These are phyloP conservation scores for Yamadazyma kanchanaburiensis DNA, from an alignment of 1,139 yeast genomes.

Conservation along the genomic window DNA sequence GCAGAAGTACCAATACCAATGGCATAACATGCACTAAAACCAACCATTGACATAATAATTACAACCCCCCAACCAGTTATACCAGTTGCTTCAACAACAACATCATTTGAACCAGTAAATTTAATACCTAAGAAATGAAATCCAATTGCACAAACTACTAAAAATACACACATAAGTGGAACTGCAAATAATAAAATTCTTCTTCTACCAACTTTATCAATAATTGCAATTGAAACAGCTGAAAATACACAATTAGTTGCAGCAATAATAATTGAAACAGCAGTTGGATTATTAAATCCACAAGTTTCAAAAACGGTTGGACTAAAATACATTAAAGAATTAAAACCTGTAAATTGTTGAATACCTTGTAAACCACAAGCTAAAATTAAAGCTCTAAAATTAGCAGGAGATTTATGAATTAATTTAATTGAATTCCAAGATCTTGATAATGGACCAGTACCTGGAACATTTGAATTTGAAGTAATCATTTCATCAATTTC, in stretches of 20 bases:
- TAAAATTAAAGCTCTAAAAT: slow-evolving; percentile 80
- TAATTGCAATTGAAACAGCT: slow-evolving; percentile 72
- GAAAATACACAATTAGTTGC: slow-evolving; percentile 92
- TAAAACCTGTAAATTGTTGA: slow-evolving; percentile 94
- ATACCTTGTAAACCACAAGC: slow-evolving; percentile 94
- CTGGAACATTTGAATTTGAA: slow-evolving; percentile 63
- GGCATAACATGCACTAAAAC: slow-evolving; percentile 86
- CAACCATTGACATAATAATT: slow-evolving; percentile 79
- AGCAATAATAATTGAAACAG: slow-evolving; percentile 89
- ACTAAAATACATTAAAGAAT: slow-evolving; percentile 90
- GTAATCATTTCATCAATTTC: slow-evolving; percentile 57
- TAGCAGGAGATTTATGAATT: slow-evolving; percentile 73
- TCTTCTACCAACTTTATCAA: slow-evolving; percentile 86
- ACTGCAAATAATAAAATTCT: slow-evolving; percentile 67
- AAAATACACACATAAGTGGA: slow-evolving; percentile 77
- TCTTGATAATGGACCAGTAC: slow-evolving; percentile 49
- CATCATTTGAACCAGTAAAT: slow-evolving; percentile 47
- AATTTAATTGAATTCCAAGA: slow-evolving; percentile 63
- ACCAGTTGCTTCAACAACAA: slow-evolving; percentile 39
- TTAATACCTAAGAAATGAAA: slow-evolving; percentile 74
- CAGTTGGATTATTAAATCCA: slow-evolving; percentile 83
- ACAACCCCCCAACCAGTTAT: slow-evolving; percentile 84
- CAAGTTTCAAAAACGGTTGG: slow-evolving; percentile 86
- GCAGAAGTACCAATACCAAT: slow-evolving; percentile 96
- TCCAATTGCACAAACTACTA: slow-evolving; percentile 79